Base-by-base conservation (phyloP, 352 stramenopile species). In the Saprolegnia diclina region DNA sequence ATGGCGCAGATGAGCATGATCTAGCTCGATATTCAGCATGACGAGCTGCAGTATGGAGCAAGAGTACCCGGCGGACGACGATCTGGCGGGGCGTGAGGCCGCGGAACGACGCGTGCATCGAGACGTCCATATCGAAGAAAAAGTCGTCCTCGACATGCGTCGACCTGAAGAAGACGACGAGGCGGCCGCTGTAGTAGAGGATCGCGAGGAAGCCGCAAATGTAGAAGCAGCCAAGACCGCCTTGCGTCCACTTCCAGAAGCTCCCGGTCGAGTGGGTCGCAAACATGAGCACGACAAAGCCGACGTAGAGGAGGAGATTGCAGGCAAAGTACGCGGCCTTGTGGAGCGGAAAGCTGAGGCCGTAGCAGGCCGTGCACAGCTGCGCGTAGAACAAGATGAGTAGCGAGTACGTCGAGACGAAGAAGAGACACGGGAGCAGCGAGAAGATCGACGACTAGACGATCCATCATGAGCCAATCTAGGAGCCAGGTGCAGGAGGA, bases 371-470 rank as follows among this genome's bases (percentile, higher is more conserved):
- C 73, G 91, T 91, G 74, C 85, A 93, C n/a, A 93, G 72, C 57
- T 91, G 83, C 18, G 85, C 83, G 79, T 83, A 91, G 61, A 93
- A 93, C 53, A 93, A 81, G 72, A 93, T 76, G 73, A 93, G 82
- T 35, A 93, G 81, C 11, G 80, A 83, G 62, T 93, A 91, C 80
- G 89, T 93, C 66, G 80, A 87, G 71, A 91, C 77, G 56, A 91
- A 93, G n/a, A 93, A 77, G 73, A 93, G 83, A 64, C 80, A 81
- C 29, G 85, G 85, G 16, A 93, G 75, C 79, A 84, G 90, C 19
- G 91, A 70, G 68, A 93, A 88, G 44, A 91, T 67, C 40, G 76
- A 69, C 21, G 63, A 69, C 63, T 69, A 69, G n/a, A n/a, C n/a
- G n/a, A n/a, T n/a, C n/a, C n/a, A n/a, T n/a, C n/a, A n/a, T n/a